Conservation (phyloP, 2,329 filamentous ascomycete species). For the Exutisphaerella laricina region DNA sequence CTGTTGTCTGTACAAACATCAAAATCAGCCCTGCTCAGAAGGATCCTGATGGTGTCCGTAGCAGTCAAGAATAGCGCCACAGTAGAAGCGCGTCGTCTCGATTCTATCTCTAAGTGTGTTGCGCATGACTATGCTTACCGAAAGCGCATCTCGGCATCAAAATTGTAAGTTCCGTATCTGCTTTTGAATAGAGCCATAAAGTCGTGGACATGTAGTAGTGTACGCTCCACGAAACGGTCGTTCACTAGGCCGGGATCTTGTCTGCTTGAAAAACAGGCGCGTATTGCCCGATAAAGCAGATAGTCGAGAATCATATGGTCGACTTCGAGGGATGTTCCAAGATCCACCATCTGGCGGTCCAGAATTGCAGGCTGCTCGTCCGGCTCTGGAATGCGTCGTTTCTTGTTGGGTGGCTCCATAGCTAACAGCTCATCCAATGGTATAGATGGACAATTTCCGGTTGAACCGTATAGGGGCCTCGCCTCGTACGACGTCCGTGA, state of each 20-base stretch:
- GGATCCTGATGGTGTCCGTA: too few species aligned
- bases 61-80: too few species aligned
- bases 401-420: conserved; percentile 10
- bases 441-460: too few species aligned
- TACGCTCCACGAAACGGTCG: conserved; percentile 8
- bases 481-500: too few species aligned
- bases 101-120: too few species aligned
- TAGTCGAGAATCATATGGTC: conserved; percentile 55
- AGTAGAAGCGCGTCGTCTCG: too few species aligned
- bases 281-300: conserved; percentile 44
- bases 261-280: conserved; percentile 35
- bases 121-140: too few species aligned
- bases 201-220: conserved; percentile 31
- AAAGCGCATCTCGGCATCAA: conserved; percentile 39
- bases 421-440: too few species aligned
- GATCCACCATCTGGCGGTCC: conserved; percentile 24
- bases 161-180: conserved; percentile 34
- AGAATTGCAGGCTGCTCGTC: conserved; percentile 10
- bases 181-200: conserved; percentile 42
- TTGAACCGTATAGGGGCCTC: too few species aligned
- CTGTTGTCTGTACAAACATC: too few species aligned
- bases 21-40: too few species aligned
- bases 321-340: conserved; percentile 41
- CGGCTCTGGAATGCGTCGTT: conserved; percentile 5
- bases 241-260: conserved; percentile 1